Evolutionary conservation across 129 eudicot species (phyloP).

Genomic region (Mikania micrantha): DNA sequence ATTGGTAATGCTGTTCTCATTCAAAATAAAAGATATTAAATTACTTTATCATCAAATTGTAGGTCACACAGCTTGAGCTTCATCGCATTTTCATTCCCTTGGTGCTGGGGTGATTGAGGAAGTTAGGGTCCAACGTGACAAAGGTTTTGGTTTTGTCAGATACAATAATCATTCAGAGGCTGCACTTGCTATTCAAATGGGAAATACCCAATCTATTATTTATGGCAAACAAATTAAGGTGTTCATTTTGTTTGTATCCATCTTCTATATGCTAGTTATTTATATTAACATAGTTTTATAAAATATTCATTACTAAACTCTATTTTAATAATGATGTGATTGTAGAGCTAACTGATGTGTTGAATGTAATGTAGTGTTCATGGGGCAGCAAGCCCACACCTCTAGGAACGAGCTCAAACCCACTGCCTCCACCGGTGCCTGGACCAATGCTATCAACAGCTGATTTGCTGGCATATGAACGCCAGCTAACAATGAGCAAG

Average conservation of each 20-base stretch:
- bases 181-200: conserved; percentile 71
- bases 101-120: conserved; percentile 83
- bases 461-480: conserved; percentile 60
- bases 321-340: conserved; percentile 1
- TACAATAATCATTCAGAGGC: conserved; percentile 83
- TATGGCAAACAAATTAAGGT: conserved; percentile 84
- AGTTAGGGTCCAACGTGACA: conserved; percentile 82
- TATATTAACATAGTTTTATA: not conserved
- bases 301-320: not conserved
- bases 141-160: conserved; percentile 90
- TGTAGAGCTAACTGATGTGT: not conserved
- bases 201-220: conserved; percentile 59
- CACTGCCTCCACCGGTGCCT: conserved; percentile 79
- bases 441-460: conserved; percentile 51
- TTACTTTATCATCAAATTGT: conserved; percentile 12
- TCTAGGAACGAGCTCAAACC: conserved; percentile 73
- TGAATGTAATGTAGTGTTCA: conserved; percentile 43
- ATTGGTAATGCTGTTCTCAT: not conserved
- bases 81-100: conserved; percentile 76
- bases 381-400: conserved; percentile 97
- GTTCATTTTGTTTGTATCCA: not conserved
- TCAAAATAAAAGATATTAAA: not conserved
- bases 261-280: not conserved
- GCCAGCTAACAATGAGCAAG: conserved; percentile 69
- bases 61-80: conserved; percentile 79